phyloP scores from a whole-genome alignment of 2,329 filamentous ascomycete genomes.

The Thelonectria rubi region DNA sequence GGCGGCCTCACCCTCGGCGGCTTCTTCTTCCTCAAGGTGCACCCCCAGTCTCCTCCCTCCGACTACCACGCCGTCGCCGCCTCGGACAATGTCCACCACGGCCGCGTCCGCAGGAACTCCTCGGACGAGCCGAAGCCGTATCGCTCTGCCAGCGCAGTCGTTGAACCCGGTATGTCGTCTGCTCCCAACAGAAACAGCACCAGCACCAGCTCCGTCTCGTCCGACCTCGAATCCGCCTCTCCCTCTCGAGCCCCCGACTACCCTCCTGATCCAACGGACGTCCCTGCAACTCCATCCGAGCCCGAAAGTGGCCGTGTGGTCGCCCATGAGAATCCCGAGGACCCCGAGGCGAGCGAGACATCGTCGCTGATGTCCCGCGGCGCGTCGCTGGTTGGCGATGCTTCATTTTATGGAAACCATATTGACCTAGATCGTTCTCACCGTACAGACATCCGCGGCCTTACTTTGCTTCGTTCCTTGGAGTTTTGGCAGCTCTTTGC shows the following conservation, averaged over 20 bases:
- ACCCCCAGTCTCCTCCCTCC: slow-evolving; percentile 57
- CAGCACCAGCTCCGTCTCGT: slow-evolving; percentile 40
- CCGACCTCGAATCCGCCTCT: slow-evolving; percentile 20
- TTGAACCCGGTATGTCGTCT: slow-evolving; percentile 73
- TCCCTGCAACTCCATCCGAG: slow-evolving; percentile 40
- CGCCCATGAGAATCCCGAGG: slow-evolving; percentile 37
- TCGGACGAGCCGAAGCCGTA: slow-evolving; percentile 53
- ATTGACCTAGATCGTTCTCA: slow-evolving; percentile 79
- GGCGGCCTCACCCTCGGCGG: slow-evolving; percentile 77
- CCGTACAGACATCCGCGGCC: slow-evolving; percentile 89
- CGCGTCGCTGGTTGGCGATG: slow-evolving; percentile 60
- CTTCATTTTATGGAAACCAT: slow-evolving; percentile 62
- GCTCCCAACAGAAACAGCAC: slow-evolving; percentile 44
- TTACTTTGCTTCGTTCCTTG: slow-evolving; percentile 72
- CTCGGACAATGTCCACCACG: slow-evolving; percentile 32
- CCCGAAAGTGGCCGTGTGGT: slow-evolving; percentile 42
- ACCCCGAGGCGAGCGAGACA: slow-evolving; percentile 72
- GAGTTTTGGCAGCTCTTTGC: slow-evolving; percentile 94
- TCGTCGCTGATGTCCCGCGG: slow-evolving; percentile 80
- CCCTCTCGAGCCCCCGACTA: slow-evolving; percentile 9
- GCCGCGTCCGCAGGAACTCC: slow-evolving; percentile 48
- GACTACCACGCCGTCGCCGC: slow-evolving; percentile 66
- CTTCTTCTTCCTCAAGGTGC: slow-evolving; percentile 85
- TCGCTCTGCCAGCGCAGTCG: slow-evolving; percentile 49
- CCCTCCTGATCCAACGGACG: slow-evolving; percentile 33